Percentiles rank a stretch among this genome's conserved stretches.
phyloP scores from a whole-genome alignment of 177 flowering plant genomes.

The Tripterygium wilfordii region DNA sequence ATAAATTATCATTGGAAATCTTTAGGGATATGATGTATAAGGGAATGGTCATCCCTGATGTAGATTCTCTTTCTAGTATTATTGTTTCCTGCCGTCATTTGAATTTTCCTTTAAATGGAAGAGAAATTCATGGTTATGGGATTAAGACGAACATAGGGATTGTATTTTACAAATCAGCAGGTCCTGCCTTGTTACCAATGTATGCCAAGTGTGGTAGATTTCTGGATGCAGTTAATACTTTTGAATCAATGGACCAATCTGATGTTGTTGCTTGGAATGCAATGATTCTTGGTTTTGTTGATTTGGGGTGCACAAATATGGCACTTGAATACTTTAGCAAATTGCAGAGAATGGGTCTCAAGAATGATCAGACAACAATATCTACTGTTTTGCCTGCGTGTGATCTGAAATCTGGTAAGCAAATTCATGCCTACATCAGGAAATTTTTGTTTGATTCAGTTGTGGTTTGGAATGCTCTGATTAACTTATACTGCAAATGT shows the following conservation, averaged over 20 bases:
- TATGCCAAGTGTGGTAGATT: constrained; percentile 30
- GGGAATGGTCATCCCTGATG: constrained; percentile 26
- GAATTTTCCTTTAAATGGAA: constrained; percentile 25
- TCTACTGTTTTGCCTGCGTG: constrained; percentile 45
- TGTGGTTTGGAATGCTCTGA: constrained; percentile 40
- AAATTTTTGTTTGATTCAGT: constrained; percentile 18
- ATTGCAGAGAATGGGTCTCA: constrained; percentile 34
- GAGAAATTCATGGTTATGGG: constrained; percentile 50
- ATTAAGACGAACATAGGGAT: constrained; percentile 13
- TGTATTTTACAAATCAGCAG: constrained; percentile 36
- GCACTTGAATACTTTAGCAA: constrained; percentile 35
- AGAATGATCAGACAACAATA: constrained; percentile 32
- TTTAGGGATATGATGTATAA: constrained; percentile 41
- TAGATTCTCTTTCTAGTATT: constrained; percentile 41
- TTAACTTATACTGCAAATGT: constrained; percentile 51
- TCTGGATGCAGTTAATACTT: constrained; percentile 31
- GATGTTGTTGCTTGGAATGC: constrained; percentile 64
- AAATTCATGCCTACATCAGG: constrained; percentile 42
- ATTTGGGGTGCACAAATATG: constrained; percentile 19
- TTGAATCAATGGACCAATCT: constrained; percentile 38
- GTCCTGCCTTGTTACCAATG: constrained; percentile 45
- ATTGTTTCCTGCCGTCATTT: constrained; percentile 41
- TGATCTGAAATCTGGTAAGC: constrained; percentile 38
- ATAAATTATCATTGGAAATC: constrained; percentile 29
- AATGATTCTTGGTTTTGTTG: constrained; percentile 39